Conservation (phyloP, 352 stramenopile genomes). For the Globisporangium solare region DNA sequence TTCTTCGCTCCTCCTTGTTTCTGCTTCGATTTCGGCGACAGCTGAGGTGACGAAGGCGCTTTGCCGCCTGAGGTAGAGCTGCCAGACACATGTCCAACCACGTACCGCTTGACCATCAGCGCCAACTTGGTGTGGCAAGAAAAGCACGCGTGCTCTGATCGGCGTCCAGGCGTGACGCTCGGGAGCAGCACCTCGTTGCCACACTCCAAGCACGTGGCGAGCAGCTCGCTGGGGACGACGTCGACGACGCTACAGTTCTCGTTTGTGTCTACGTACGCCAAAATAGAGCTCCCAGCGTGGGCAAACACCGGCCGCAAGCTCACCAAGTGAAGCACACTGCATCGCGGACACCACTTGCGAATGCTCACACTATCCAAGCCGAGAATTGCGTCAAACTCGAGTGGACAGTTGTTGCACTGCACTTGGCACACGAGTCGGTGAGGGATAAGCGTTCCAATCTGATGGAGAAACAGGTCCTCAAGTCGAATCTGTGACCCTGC, state of each 20-base stretch:
- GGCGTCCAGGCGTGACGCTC: slow-evolving; percentile 39
- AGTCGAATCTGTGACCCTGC: slow-evolving; percentile 53
- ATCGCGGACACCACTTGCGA: slow-evolving; percentile 80
- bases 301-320: slow-evolving; percentile 64
- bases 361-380: slow-evolving; percentile 35
- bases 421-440: slow-evolving; percentile 62
- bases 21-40: slow-evolving; percentile 19
- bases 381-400: slow-evolving; percentile 62
- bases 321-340: slow-evolving; percentile 66
- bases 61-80: background rate
- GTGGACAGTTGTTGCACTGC: slow-evolving; percentile 67
- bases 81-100: slow-evolving; percentile 21
- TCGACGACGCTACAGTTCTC: slow-evolving; percentile 72
- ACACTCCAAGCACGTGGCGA: slow-evolving; percentile 70
- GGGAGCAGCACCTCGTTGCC: slow-evolving; percentile 60
- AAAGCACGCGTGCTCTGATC: slow-evolving; percentile 65
- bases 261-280: slow-evolving; percentile 62
- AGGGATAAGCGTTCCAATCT: slow-evolving; percentile 70
- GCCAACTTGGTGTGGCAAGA: slow-evolving; percentile 77
- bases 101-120: slow-evolving; percentile 55
- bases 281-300: slow-evolving; percentile 53
- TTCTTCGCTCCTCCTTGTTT: slow-evolving; percentile 26
- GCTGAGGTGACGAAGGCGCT: background rate
- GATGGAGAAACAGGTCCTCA: slow-evolving; percentile 69
- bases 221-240: slow-evolving; percentile 59